A percentile compares a stretch with the other conserved stretches of the same genome.
These are phyloP conservation scores for Aspergillus oerlinghausenensis DNA, from an alignment of 2,329 filamentous ascomycete species.

Conservation along the genomic window DNA sequence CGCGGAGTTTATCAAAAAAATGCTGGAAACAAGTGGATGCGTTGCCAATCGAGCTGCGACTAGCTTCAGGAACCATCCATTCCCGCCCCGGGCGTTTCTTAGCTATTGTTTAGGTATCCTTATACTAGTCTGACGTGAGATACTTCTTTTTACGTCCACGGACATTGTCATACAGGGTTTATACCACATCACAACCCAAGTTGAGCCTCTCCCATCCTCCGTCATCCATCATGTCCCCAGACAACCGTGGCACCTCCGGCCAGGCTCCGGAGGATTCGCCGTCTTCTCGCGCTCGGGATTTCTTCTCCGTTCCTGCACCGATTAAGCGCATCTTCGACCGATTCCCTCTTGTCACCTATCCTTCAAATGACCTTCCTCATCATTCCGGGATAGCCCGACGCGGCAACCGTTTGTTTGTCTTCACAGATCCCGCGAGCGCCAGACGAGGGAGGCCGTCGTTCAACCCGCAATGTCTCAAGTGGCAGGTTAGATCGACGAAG, in stretches of 20 bases:
- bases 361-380: slow-evolving; percentile 68
- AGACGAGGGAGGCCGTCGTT: slow-evolving; percentile 64
- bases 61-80: not conserved
- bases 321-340: slow-evolving; percentile 78
- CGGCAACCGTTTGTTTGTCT: slow-evolving; percentile 68
- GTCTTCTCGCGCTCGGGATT: slow-evolving; percentile 21
- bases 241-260: slow-evolving; percentile 19
- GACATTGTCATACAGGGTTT: not conserved
- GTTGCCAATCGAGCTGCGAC: not conserved
- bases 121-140: slow-evolving; percentile 3
- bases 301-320: slow-evolving; percentile 57
- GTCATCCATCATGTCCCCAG: slow-evolving; percentile 22
- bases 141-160: not conserved
- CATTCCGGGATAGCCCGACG: slow-evolving; percentile 48
- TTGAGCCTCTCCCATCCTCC: slow-evolving; percentile 1
- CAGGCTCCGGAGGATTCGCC: slow-evolving; percentile 20
- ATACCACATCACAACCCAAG: not conserved
- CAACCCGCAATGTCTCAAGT: slow-evolving; percentile 91
- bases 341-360: slow-evolving; percentile 75
- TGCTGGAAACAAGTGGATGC: not conserved
- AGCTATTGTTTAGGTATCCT: not conserved
- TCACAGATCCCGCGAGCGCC: slow-evolving; percentile 63
- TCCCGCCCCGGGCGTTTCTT: not conserved
- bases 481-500: slow-evolving; percentile 62
- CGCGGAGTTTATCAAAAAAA: not conserved